Evolutionary conservation across 2,329 filamentous ascomycete species (phyloP).

Genomic region (Trichophyton mentagrophytes): DNA sequence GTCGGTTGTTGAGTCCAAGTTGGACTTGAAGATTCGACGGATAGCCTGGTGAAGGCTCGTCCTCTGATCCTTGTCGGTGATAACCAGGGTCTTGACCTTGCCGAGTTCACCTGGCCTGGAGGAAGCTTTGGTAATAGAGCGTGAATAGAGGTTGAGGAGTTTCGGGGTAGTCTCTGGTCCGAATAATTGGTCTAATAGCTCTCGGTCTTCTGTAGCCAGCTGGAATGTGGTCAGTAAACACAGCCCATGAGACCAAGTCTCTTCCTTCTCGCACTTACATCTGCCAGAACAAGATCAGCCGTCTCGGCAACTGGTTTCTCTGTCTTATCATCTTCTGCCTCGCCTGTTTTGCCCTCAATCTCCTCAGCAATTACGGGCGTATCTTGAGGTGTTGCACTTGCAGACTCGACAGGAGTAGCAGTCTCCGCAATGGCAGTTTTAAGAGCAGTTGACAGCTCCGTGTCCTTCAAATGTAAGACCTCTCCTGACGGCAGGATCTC

Average conservation of each 20-base stretch:
- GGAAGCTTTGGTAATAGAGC: slow-evolving; percentile 41
- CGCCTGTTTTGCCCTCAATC: neutral
- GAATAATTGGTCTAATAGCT: slow-evolving; percentile 37
- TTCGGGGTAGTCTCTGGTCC: slow-evolving; percentile 37
- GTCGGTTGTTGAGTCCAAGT: slow-evolving; percentile 64
- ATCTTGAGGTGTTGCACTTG: neutral
- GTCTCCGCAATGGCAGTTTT: slow-evolving; percentile 8
- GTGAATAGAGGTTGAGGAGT: slow-evolving; percentile 44
- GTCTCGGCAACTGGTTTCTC: neutral
- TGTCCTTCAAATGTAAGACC: slow-evolving; percentile 57
- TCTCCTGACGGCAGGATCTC: slow-evolving; percentile 66
- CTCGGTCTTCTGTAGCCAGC: slow-evolving; percentile 32
- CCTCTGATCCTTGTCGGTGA: slow-evolving; percentile 49
- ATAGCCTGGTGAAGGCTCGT: slow-evolving; percentile 53
- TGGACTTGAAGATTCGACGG: slow-evolving; percentile 65
- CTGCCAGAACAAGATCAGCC: neutral
- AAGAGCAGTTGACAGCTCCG: slow-evolving; percentile 21
- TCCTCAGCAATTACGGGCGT: neutral
- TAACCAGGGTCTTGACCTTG: slow-evolving; percentile 39
- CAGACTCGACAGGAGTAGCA: neutral
- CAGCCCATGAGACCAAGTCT: neutral
- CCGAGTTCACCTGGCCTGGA: slow-evolving; percentile 46
- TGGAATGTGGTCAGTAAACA: neutral
- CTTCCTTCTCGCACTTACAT: neutral
- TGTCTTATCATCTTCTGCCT: neutral